These are phyloP conservation scores for Diphasiastrum complanatum DNA, from an alignment of 83 land plant genomes.

Conservation along the genomic window DNA sequence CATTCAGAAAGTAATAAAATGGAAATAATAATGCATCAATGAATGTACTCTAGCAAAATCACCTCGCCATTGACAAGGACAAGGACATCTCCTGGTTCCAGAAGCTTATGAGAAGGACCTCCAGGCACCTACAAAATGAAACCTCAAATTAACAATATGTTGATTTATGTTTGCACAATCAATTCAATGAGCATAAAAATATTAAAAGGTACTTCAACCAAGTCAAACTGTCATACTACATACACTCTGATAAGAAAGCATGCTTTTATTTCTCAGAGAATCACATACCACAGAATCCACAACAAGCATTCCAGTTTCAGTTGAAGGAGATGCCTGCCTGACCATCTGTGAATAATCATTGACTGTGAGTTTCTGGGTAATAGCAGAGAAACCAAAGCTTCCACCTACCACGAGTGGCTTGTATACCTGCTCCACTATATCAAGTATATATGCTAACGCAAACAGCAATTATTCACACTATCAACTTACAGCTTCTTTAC, in stretches of 20 bases:
- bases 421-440: not conserved
- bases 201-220: too few species aligned
- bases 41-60: constrained; percentile 3
- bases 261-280: too few species aligned
- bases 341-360: constrained; percentile 46
- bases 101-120: constrained; percentile 74
- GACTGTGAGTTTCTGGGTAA: too few species aligned
- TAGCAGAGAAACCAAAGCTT: too few species aligned
- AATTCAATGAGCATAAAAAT: too few species aligned
- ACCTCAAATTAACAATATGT: too few species aligned
- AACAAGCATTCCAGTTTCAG: constrained; percentile 96
- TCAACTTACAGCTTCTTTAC: constrained; percentile 24
- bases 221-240: too few species aligned
- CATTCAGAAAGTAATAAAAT: too few species aligned
- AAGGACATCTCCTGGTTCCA: constrained; percentile 95
- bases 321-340: constrained; percentile 53
- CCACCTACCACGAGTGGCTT: too few species aligned
- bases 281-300: constrained; percentile 85
- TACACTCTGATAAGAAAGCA: too few species aligned
- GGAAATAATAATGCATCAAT: not conserved
- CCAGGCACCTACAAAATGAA: constrained; percentile 99
- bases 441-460: not conserved
- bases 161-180: too few species aligned
- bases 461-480: not conserved
- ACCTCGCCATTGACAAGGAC: constrained; percentile 77